Base-by-base conservation (phyloP, 768 basidiomycete species). In the Flagelloscypha sp. region DNA sequence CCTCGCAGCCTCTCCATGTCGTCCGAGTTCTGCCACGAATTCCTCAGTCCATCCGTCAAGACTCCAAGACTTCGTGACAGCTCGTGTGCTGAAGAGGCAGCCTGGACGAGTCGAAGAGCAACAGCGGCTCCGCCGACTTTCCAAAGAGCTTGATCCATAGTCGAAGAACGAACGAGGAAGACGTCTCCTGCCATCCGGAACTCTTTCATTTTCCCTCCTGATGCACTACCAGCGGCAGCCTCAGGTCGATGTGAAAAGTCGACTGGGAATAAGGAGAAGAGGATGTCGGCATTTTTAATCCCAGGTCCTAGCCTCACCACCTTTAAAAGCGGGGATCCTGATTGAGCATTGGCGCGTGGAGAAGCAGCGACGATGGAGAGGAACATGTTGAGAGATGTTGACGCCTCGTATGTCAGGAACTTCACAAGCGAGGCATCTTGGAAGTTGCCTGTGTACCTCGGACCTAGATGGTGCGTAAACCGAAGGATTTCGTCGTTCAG, bases 11-110 rank as follows among this genome's bases (percentile, higher is more conserved):
- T 68, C 51, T 94, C 92, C 81, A 93, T 89, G 46, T 95, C 93
- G 51, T 93, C 92, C 23, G 86, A 92, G 48, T 88, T 89, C 48
- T 86, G 76, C 93, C 93, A 97, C 47, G 76, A 85, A 45, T 84
- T 80, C 44, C 75, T 75, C 29, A 95, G 54, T 2, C 83, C 75
- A 46, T 93, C 88, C 7, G 75, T 70, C 15, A 94, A 56, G 18
- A 92, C 74, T 3, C 77, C 63, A 5, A 92, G 55, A 0, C 86
- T 70, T 11, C 79, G 63, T 1, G 83, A 84, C 2, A 94, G 47
- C 45, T 92, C 87, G 42, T 85, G 84, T 0, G 79, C 58, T 1
- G 76, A 85, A 52, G 73, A 68, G 1, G 88, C 81, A 16, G 86
- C 62, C 52, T 89, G 80, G 16, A 95, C 70, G 33, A 95, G 57